Evolutionary conservation across 345 rosid species (phyloP).

Genomic region (Atalantia buxifolia): DNA sequence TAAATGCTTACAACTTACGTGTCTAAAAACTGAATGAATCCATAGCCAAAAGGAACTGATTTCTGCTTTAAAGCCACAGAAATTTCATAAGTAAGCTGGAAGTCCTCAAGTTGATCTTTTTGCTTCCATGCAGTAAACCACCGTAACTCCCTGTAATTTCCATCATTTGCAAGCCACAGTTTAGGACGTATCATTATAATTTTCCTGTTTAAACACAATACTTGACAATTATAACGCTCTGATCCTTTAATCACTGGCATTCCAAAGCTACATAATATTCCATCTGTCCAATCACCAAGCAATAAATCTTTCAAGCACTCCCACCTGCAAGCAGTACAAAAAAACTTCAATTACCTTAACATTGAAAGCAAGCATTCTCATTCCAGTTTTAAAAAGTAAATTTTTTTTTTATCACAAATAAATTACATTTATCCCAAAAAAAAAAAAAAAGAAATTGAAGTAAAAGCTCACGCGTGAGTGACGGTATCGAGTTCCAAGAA

Average conservation of each 20-base stretch:
- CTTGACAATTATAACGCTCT: slow-evolving; percentile 92
- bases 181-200: slow-evolving; percentile 92
- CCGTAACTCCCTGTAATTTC: slow-evolving; percentile 80
- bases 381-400: neutral
- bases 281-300: slow-evolving; percentile 80
- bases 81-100: slow-evolving; percentile 70
- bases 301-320: slow-evolving; percentile 87
- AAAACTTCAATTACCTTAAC: neutral
- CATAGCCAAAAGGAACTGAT: slow-evolving; percentile 85
- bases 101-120: slow-evolving; percentile 62
- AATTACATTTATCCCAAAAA: neutral
- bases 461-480: slow-evolving; percentile 57
- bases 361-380: neutral
- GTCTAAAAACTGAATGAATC: slow-evolving; percentile 76
- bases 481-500: slow-evolving; percentile 90
- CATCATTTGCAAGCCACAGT: slow-evolving; percentile 93
- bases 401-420: neutral
- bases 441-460: neutral
- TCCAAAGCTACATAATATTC: slow-evolving; percentile 87
- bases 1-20: slow-evolving; percentile 41
- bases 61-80: slow-evolving; percentile 73
- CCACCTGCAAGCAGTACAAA: slow-evolving; percentile 52
- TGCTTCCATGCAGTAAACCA: slow-evolving; percentile 95
- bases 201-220: slow-evolving; percentile 71
- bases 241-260: slow-evolving; percentile 92